Evolutionary conservation across 1,284 basidiomycete species (phyloP).

Genomic region (Peniophora sp.): DNA sequence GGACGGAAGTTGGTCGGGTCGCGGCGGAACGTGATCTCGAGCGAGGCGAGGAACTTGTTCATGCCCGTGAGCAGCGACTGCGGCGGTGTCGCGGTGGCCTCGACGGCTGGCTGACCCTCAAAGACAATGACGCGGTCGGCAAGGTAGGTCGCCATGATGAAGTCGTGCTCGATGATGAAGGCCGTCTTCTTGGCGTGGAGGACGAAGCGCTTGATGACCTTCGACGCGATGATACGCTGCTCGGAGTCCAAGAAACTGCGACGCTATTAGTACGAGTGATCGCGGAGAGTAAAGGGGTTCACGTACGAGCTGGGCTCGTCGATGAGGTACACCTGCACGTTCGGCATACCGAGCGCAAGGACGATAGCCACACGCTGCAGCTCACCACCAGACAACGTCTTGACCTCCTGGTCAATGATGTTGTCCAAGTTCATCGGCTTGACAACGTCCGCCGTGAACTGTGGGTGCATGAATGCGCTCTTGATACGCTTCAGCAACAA

Average conservation of each 20-base stretch:
- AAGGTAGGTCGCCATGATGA: conserved; percentile 95
- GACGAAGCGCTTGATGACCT: conserved; percentile 96
- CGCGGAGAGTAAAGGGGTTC: not conserved
- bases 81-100: conserved; percentile 82
- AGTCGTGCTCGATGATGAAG: conserved; percentile 97
- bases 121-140: conserved; percentile 97
- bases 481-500: conserved; percentile 91
- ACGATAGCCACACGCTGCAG: conserved; percentile 93
- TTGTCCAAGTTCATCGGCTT: conserved; percentile 93
- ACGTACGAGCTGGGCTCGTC: conserved; percentile 73
- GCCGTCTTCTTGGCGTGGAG: conserved; percentile 94
- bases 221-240: conserved; percentile 94
- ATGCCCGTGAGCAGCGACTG: conserved; percentile 81
- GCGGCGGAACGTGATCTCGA: conserved; percentile 94
- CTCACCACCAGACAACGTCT: conserved; percentile 94
- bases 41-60: conserved; percentile 87
- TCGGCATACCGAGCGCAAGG: conserved; percentile 78
- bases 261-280: conserved; percentile 3
- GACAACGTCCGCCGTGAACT: conserved; percentile 94
- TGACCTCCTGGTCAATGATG: conserved; percentile 94
- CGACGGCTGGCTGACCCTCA: conserved; percentile 75
- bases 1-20: conserved; percentile 94
- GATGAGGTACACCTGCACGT: conserved; percentile 79
- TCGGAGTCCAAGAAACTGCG: conserved; percentile 90
- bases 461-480: conserved; percentile 89